These are phyloP conservation scores for Saitozyma sp. DNA, from an alignment of 768 basidiomycete species.

Conservation along the genomic window DNA sequence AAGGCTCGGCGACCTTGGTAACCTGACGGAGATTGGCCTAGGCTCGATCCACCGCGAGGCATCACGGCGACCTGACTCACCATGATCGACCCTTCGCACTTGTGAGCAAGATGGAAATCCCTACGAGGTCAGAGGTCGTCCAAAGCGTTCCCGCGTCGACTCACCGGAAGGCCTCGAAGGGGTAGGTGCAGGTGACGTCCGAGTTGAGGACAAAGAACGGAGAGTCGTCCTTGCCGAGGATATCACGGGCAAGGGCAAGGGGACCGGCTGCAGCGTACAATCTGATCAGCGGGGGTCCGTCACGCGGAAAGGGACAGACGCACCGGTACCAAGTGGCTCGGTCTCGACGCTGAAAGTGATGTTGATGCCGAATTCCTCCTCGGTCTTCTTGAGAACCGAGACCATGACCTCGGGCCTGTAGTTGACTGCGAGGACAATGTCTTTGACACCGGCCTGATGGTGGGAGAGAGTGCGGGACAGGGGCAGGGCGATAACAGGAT, in stretches of 20 bases:
- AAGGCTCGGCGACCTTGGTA: slow-evolving; percentile 58
- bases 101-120: slow-evolving; percentile 57
- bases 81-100: slow-evolving; percentile 57
- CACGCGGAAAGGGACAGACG: slow-evolving; percentile 15
- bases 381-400: slow-evolving; percentile 54
- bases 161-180: slow-evolving; percentile 56
- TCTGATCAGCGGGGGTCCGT: slow-evolving; percentile 1
- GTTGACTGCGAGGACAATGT: slow-evolving; percentile 59
- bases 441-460: slow-evolving; percentile 56
- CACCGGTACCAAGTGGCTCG: slow-evolving; percentile 58
- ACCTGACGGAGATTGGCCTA: slow-evolving; percentile 30
- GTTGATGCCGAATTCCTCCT: slow-evolving; percentile 56
- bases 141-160: slow-evolving; percentile 14
- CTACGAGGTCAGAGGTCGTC: slow-evolving; percentile 17
- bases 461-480: not conserved
- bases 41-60: not conserved
- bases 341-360: slow-evolving; percentile 58
- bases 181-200: slow-evolving; percentile 58
- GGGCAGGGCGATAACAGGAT: no score
- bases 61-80: slow-evolving; percentile 25
- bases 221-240: slow-evolving; percentile 57
- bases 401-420: slow-evolving; percentile 59
- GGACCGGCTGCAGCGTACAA: slow-evolving; percentile 54
- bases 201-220: slow-evolving; percentile 61
- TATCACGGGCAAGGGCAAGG: slow-evolving; percentile 56